Evolutionary conservation across 257 asterid species (phyloP).

Genomic region (Gentiana dahurica): DNA sequence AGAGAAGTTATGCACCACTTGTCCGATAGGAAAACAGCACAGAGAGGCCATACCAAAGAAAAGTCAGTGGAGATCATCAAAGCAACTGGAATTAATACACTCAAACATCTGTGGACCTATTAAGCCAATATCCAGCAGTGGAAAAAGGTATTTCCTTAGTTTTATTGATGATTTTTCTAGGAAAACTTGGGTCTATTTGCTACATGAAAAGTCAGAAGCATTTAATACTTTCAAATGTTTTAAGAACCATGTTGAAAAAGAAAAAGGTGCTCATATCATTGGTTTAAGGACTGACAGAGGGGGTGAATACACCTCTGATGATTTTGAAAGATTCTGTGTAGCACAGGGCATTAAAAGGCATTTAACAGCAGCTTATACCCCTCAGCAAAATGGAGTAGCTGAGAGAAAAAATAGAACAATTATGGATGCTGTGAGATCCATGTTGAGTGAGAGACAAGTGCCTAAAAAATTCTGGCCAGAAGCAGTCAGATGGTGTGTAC

Average conservation of each 20-base stretch:
- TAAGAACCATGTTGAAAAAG: not conserved
- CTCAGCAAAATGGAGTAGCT: conserved; percentile 4
- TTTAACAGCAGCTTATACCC: not conserved
- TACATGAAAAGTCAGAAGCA: not conserved
- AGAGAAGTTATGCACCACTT: not conserved
- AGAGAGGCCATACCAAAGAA: not conserved
- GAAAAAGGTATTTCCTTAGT: no score
- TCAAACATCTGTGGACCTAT: no score
- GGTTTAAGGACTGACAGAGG: not conserved
- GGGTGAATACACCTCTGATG: not conserved
- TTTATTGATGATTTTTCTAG: no score
- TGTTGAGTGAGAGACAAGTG: no score
- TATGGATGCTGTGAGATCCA: not conserved
- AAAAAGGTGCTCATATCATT: not conserved
- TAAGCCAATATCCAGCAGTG: no score
- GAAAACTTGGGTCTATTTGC: no score
- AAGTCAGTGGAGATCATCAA: no score
- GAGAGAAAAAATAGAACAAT: conserved; percentile 1
- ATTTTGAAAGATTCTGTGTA: not conserved
- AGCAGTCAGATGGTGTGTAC: not conserved
- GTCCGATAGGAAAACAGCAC: conserved; percentile 1
- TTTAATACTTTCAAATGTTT: not conserved
- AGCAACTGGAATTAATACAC: no score
- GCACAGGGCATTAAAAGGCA: no score
- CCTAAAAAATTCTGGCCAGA: not conserved